Percentiles rank a stretch among this genome's conserved stretches.
Evolutionary conservation across 2,329 filamentous ascomycete species (phyloP).

Genomic region (Neonectria punicea): DNA sequence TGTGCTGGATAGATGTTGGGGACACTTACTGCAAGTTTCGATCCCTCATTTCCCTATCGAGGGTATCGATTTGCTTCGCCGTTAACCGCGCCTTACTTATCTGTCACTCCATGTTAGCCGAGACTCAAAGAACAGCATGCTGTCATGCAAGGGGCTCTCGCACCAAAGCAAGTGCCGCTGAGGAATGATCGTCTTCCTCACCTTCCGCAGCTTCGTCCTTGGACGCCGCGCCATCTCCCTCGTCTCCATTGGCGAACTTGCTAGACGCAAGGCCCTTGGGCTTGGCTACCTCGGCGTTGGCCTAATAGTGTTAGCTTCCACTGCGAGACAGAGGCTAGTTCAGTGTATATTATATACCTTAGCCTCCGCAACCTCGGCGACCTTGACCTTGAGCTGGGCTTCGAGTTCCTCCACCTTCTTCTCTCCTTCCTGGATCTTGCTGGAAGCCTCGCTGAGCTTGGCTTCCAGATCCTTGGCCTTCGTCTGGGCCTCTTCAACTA

Average conservation of each 20-base stretch:
- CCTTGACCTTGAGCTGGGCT: slow-evolving; percentile 69
- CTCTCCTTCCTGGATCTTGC: slow-evolving; percentile 58
- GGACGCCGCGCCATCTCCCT: slow-evolving; percentile 49
- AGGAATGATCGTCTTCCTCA: slow-evolving; percentile 73
- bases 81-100: slow-evolving; percentile 58
- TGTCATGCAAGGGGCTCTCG: slow-evolving; percentile 62
- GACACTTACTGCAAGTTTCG: slow-evolving; percentile 60
- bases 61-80: slow-evolving; percentile 61
- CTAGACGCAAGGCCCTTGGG: slow-evolving; percentile 65
- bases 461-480: slow-evolving; percentile 64
- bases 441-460: slow-evolving; percentile 57
- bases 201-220: slow-evolving; percentile 60
- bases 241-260: slow-evolving; percentile 60
- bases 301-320: slow-evolving; percentile 47
- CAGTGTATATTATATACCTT: slow-evolving; percentile 55
- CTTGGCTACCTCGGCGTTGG: slow-evolving; percentile 55
- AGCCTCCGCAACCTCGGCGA: slow-evolving; percentile 71
- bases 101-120: slow-evolving; percentile 45
- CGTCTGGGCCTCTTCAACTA: slow-evolving; percentile 68
- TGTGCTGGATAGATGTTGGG: slow-evolving; percentile 24
- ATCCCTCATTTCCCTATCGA: slow-evolving; percentile 67
- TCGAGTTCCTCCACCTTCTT: slow-evolving; percentile 61
- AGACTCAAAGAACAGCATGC: slow-evolving; percentile 22
- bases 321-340: not conserved
- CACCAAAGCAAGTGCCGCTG: slow-evolving; percentile 74